Percentiles rank a stretch among this genome's conserved stretches.
Evolutionary conservation across 2,329 filamentous ascomycete genomes (phyloP).

Genomic region (Talaromyces sp.): DNA sequence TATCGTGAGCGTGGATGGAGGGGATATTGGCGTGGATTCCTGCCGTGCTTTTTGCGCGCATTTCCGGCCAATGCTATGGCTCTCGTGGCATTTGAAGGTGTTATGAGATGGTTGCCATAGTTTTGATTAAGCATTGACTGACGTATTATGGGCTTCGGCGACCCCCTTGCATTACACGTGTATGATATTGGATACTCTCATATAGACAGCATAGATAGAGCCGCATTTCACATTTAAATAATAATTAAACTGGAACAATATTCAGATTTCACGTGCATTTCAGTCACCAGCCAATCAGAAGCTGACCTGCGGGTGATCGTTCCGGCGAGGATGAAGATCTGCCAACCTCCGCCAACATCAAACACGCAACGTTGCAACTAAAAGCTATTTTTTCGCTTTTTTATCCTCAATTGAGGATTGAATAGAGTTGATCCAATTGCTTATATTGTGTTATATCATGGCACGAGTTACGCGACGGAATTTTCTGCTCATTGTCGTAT

Average conservation of each 20-base stretch:
- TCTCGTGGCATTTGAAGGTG: constrained; percentile 85
- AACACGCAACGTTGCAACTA: constrained; percentile 12
- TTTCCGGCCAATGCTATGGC: constrained; percentile 97
- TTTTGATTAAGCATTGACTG: neutral
- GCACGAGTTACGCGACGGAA: neutral
- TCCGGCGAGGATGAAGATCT: constrained; percentile 1
- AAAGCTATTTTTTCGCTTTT: neutral
- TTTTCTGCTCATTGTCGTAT: neutral
- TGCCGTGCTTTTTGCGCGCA: constrained; percentile 88
- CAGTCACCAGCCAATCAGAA: neutral
- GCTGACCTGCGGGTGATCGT: neutral
- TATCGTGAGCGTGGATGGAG: constrained; percentile 70
- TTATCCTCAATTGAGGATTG: neutral
- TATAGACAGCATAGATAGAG: constrained; percentile 3
- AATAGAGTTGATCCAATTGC: neutral
- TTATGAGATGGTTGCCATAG: constrained; percentile 63
- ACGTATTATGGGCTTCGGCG: neutral
- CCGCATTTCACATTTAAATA: neutral
- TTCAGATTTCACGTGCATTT: neutral
- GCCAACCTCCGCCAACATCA: constrained; percentile 8
- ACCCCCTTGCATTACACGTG: constrained; percentile 9
- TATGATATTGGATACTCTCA: neutral
- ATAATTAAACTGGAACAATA: neutral
- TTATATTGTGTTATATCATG: neutral
- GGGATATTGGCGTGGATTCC: constrained; percentile 89